Percentiles rank a stretch among this genome's conserved stretches.
These are phyloP conservation scores for Kwoniella shandongensis DNA, from an alignment of 768 basidiomycete species.

Conservation along the genomic window DNA sequence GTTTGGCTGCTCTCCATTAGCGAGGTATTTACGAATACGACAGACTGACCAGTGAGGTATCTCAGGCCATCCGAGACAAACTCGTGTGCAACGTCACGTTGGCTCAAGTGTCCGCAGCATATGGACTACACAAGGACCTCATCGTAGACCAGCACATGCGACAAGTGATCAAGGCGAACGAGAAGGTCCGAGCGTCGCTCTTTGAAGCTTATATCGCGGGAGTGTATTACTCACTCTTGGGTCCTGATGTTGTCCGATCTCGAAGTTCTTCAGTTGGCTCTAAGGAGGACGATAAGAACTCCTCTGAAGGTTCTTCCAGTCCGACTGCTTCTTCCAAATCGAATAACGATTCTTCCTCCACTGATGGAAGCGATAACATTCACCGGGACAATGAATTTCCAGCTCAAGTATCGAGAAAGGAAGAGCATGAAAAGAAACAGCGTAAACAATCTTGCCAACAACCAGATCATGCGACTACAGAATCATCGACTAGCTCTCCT, in stretches of 20 bases:
- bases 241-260: not conserved
- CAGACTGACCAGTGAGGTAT: not conserved
- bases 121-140: conserved; percentile 25
- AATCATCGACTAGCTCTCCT: too few relatives aligned
- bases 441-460: too few relatives aligned
- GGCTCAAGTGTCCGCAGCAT: conserved; percentile 31
- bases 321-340: too few relatives aligned
- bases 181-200: conserved; percentile 32
- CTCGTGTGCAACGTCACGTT: conserved; percentile 35
- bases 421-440: too few relatives aligned
- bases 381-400: too few relatives aligned
- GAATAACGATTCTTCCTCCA: too few relatives aligned
- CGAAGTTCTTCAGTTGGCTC: too few relatives aligned
- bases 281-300: too few relatives aligned
- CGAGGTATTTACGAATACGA: not conserved
- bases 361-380: too few relatives aligned
- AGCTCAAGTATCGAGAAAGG: too few relatives aligned
- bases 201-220: conserved; percentile 44
- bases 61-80: conserved; percentile 30
- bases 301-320: too few relatives aligned
- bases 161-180: conserved; percentile 6
- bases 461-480: too few relatives aligned
- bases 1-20: not conserved
- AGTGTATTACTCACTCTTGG: conserved; percentile 36
- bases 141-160: not conserved